Evolutionary conservation across 2,329 filamentous ascomycete genomes (phyloP), one percentile per base, ranked within the genome.

Genomic region (Pseudohalonectria lignicola): DNA sequence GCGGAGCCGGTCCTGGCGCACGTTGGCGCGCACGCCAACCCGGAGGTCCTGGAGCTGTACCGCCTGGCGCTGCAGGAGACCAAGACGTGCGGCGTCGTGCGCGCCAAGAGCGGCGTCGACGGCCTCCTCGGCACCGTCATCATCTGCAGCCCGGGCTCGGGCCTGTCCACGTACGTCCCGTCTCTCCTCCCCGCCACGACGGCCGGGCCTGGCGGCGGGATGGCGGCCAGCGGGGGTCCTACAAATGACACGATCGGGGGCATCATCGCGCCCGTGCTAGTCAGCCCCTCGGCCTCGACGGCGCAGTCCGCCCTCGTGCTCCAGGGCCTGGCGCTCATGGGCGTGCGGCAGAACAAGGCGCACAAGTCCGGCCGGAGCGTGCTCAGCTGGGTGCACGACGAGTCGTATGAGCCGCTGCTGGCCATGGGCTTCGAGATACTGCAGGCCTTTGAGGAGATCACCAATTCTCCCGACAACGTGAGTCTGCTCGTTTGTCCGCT

Each of bases 371-470:
- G 74, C 45, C 78, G 78, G 42, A 83, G 81, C 37, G 65, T 93
- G 34, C 59, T 94, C 41, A 86, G 86, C 55, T 88, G 84, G 74
- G 86, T 92, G 62, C 56, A 63, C 43, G 83, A 87, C 51, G 81
- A 82, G 38, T 75, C 77, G 34, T 76, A 77, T 45, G 85, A 92
- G 55, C 76, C 79, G 26, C 63, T 93, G 41, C 68, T 79, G 39
- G 76, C 76, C 0, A 86, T 93, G 81, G 86, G 86, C 1, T 93
- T 93, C 52, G 76, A 77, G 45, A 73, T 84, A 32, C 62, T 87
- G 44, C 82, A 90, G 59, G 79, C 72, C 30, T 93, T 87, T 56
- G 86, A 94, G 50, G 84, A 93, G 56, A 74, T 92, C 38, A 83
- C 78, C 42, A 74, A 70, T 45, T 76, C 82, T 16, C 61, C 63